A percentile compares a stretch with the other conserved stretches of the same genome.
Evolutionary conservation across 2,329 filamentous ascomycete species (phyloP).

Genomic region (Calonectria ilicicola): DNA sequence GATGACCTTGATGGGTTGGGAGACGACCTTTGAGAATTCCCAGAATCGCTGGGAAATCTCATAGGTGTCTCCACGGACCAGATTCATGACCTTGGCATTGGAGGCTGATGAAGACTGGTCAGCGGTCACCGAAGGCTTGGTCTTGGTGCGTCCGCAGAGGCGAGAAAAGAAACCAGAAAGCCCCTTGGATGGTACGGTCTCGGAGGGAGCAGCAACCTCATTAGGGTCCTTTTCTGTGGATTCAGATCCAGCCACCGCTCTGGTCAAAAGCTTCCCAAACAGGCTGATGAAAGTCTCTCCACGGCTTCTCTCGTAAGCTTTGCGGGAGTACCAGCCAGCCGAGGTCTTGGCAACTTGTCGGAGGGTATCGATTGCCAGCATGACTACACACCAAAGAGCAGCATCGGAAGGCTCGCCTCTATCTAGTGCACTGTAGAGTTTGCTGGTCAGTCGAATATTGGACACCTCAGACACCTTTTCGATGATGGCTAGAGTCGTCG

Average conservation of each 20-base stretch:
- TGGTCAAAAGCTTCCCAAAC: slow-evolving; percentile 52
- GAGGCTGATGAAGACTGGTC: slow-evolving; percentile 70
- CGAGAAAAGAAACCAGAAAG: slow-evolving; percentile 30
- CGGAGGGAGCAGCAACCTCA: not conserved
- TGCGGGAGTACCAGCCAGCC: slow-evolving; percentile 82
- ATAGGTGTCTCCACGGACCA: slow-evolving; percentile 86
- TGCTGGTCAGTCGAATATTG: slow-evolving; percentile 53
- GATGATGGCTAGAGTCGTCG: slow-evolving; percentile 72
- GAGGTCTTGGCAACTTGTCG: slow-evolving; percentile 52
- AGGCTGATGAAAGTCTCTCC: slow-evolving; percentile 70
- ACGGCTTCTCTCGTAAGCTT: slow-evolving; percentile 84
- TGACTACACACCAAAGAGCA: slow-evolving; percentile 52
- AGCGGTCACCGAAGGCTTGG: not conserved
- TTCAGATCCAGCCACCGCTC: slow-evolving; percentile 53
- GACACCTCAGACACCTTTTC: slow-evolving; percentile 52
- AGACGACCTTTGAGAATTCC: slow-evolving; percentile 83
- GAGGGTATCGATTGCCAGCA: slow-evolving; percentile 47
- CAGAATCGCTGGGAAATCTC: slow-evolving; percentile 87
- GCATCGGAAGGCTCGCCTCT: slow-evolving; percentile 44
- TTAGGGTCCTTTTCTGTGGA: slow-evolving; percentile 49
- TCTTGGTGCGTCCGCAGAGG: slow-evolving; percentile 36
- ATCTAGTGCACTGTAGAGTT: slow-evolving; percentile 51
- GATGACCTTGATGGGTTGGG: slow-evolving; percentile 81
- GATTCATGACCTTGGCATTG: slow-evolving; percentile 90
- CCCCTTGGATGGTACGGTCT: not conserved